Percentiles rank a stretch among this genome's conserved stretches.
Evolutionary conservation across 2,329 filamentous ascomycete species (phyloP).

Genomic region (Penicillium digitatum): DNA sequence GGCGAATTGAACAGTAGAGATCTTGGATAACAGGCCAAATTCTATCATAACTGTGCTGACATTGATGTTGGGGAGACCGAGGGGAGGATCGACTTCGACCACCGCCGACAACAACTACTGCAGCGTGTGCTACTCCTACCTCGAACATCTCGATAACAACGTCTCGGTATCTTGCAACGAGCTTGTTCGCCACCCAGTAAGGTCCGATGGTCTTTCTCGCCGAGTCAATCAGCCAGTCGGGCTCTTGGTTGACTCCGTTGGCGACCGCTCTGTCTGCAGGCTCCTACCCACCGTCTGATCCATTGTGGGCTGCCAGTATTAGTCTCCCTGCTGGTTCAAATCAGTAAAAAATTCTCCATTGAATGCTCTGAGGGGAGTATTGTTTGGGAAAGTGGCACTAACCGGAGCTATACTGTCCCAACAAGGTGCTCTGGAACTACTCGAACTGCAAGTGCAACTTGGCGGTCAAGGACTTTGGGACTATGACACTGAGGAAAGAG

Average conservation of each 20-base stretch:
- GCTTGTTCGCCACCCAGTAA: background rate
- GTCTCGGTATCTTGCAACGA: background rate
- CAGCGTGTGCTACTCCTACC: background rate
- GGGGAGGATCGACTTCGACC: background rate
- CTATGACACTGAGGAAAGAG: background rate
- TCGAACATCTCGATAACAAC: too few relatives aligned
- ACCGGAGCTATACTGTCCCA: background rate
- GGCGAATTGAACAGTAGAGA: constrained; percentile 48
- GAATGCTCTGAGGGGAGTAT: background rate
- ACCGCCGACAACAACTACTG: background rate
- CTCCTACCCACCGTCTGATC: background rate
- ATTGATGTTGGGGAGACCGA: constrained; percentile 41
- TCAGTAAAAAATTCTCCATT: background rate
- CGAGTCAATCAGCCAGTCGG: background rate
- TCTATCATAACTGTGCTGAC: constrained; percentile 54
- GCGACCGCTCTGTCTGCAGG: background rate
- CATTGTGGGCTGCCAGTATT: background rate
- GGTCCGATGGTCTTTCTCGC: background rate
- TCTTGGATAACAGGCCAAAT: constrained; percentile 53
- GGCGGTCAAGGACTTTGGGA: background rate
- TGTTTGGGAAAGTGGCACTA: background rate
- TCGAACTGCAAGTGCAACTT: background rate
- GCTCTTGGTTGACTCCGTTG: background rate
- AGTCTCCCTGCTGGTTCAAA: background rate
- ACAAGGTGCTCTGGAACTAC: background rate